These are phyloP conservation scores for Groenewaldozyma salmanticensis DNA, from an alignment of 805 yeast genomes.

Conservation along the genomic window DNA sequence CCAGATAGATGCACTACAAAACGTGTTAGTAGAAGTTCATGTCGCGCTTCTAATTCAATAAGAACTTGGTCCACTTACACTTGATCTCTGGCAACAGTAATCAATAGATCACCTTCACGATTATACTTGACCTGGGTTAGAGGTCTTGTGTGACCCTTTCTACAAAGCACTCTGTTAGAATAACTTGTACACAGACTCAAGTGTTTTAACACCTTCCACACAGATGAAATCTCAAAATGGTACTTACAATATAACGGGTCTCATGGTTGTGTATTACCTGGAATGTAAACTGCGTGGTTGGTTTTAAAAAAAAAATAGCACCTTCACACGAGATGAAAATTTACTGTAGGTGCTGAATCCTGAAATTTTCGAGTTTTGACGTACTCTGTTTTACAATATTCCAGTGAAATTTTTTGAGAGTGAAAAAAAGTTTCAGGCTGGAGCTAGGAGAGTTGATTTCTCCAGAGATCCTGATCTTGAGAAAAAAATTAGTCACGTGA, in stretches of 20 bases:
- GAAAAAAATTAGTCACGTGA: too few species aligned
- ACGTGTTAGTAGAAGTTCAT: conserved; percentile 5
- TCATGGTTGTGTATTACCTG: conserved; percentile 31
- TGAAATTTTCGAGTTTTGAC: too few species aligned
- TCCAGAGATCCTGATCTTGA: too few species aligned
- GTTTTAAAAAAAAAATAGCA: too few species aligned
- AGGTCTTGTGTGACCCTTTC: conserved; percentile 92
- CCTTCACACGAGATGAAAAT: too few species aligned
- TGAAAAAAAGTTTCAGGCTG: too few species aligned
- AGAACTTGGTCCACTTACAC: conserved; percentile 26
- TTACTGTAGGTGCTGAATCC: too few species aligned
- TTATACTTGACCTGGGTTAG: conserved; percentile 93
- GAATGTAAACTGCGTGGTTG: too few species aligned
- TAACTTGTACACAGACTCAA: neutral
- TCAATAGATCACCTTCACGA: conserved; percentile 87
- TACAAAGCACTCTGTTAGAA: conserved; percentile 1
- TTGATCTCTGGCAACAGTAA: conserved; percentile 87
- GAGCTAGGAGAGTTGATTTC: too few species aligned
- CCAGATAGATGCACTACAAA: conserved; percentile 68
- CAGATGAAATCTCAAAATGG: neutral
- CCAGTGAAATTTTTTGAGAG: too few species aligned
- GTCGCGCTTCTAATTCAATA: neutral
- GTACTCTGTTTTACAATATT: too few species aligned
- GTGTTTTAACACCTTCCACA: neutral
- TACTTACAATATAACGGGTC: conserved; percentile 40